Percentiles rank a stretch among this genome's conserved stretches.
phyloP scores from a whole-genome alignment of 2,329 filamentous ascomycete species.

The Zasmidium cellare region DNA sequence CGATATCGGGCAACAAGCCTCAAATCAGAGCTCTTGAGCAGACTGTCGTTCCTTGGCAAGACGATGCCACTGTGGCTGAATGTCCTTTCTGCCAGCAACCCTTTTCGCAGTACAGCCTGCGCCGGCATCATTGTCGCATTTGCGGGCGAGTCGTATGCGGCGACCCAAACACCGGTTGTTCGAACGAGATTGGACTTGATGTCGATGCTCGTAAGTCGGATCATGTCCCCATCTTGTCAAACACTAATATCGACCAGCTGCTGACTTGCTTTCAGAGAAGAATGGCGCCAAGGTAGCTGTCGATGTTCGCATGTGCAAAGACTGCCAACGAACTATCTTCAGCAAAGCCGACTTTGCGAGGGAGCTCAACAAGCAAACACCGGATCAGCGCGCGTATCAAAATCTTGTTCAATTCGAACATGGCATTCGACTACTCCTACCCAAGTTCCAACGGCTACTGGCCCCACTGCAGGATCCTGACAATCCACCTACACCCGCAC shows the following conservation, averaged over 20 bases:
- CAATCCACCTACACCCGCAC: conserved; percentile 63
- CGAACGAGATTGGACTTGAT: conserved; percentile 77
- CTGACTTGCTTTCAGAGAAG: conserved; percentile 41
- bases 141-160: conserved; percentile 93
- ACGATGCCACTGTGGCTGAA: conserved; percentile 74
- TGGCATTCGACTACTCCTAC: conserved; percentile 78
- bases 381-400: conserved; percentile 77
- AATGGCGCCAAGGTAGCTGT: conserved; percentile 61
- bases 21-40: conserved; percentile 79
- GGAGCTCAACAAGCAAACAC: conserved; percentile 66
- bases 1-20: conserved; percentile 64
- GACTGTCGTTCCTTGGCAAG: conserved; percentile 84
- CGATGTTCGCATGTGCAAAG: conserved; percentile 88
- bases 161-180: conserved; percentile 81
- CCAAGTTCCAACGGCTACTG: conserved; percentile 79
- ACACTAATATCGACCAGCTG: conserved; percentile 31
- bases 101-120: conserved; percentile 89
- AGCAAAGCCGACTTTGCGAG: conserved; percentile 74
- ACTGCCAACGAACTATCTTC: conserved; percentile 74
- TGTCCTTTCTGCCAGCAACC: conserved; percentile 97
- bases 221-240: conserved; percentile 12
- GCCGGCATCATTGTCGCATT: conserved; percentile 90
- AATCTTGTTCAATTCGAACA: conserved; percentile 84
- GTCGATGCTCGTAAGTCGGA: conserved; percentile 62
- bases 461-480: conserved; percentile 71